Evolutionary conservation across 768 basidiomycete species (phyloP).

Genomic region (Ephemerocybe angulata): DNA sequence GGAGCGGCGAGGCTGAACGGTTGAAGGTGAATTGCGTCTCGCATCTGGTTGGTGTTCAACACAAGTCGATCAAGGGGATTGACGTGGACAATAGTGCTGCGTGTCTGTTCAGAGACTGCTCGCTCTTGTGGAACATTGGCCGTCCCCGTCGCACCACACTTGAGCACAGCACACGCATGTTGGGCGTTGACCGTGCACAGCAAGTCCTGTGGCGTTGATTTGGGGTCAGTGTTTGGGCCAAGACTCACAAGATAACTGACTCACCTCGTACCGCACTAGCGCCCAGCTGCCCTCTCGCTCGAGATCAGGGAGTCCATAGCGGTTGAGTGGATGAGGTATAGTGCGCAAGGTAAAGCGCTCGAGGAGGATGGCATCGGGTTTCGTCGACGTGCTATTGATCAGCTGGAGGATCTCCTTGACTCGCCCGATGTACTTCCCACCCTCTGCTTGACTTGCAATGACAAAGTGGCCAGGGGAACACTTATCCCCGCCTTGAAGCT

Average conservation of each 20-base stretch:
- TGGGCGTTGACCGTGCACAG: neutral
- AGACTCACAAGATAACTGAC: neutral
- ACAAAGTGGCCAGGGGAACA: neutral
- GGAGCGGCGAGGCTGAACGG: constrained; percentile 7
- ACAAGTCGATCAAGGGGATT: constrained; percentile 7
- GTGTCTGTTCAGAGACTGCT: neutral
- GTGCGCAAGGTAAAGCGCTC: neutral
- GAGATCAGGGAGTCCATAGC: neutral
- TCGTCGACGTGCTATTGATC: neutral
- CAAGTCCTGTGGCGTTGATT: neutral
- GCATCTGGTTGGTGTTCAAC: constrained; percentile 26
- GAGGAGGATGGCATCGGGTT: neutral
- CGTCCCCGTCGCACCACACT: neutral
- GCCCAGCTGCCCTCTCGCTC: neutral
- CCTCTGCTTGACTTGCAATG: neutral
- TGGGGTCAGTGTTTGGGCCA: neutral
- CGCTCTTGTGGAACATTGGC: neutral
- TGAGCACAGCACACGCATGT: neutral
- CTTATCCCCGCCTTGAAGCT: neutral
- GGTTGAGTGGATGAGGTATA: neutral
- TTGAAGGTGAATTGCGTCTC: constrained; percentile 19
- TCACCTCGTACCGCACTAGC: neutral
- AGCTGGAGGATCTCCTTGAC: neutral
- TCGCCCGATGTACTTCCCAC: neutral
- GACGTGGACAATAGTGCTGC: constrained; percentile 1